phyloP scores from a whole-genome alignment of 306 rosid genomes.

The Quercus aquifolioides region DNA sequence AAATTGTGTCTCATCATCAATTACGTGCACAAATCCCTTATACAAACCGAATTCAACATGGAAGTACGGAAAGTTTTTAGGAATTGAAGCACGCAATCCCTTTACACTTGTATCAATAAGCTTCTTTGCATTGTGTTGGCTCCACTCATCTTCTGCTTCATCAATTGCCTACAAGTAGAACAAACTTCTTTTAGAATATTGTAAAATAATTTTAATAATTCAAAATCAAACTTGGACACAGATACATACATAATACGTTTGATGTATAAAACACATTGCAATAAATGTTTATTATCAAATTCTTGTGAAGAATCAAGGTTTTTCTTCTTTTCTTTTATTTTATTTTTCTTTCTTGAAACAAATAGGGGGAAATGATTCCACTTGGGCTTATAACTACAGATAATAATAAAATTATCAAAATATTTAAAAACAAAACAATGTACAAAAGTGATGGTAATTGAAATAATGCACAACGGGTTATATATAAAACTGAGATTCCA shows the following conservation, averaged over 20 bases:
- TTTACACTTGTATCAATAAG: slow-evolving; percentile 75
- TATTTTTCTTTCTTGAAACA: background rate
- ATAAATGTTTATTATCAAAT: background rate
- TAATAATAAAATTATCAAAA: background rate
- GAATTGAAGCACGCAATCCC: slow-evolving; percentile 80
- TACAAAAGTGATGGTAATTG: background rate
- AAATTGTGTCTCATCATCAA: slow-evolving; percentile 78
- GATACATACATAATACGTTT: background rate
- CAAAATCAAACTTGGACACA: background rate
- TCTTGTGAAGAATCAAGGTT: background rate
- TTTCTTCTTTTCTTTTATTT: background rate
- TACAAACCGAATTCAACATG: slow-evolving; percentile 82
- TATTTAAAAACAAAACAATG: background rate
- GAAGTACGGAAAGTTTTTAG: slow-evolving; percentile 73
- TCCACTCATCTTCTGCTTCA: slow-evolving; percentile 94
- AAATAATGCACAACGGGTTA: too few relatives aligned
- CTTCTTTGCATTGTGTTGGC: slow-evolving; percentile 86
- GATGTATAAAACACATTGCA: too few relatives aligned
- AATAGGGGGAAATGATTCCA: background rate
- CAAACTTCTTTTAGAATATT: slow-evolving; percentile 6
- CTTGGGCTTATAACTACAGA: background rate
- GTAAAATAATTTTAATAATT: background rate
- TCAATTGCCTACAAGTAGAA: slow-evolving; percentile 63
- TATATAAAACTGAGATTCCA: too few relatives aligned
- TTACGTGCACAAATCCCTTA: slow-evolving; percentile 82